phyloP scores from a whole-genome alignment of 192 early-diverging fungal genomes.

The Gigaspora rosea region DNA sequence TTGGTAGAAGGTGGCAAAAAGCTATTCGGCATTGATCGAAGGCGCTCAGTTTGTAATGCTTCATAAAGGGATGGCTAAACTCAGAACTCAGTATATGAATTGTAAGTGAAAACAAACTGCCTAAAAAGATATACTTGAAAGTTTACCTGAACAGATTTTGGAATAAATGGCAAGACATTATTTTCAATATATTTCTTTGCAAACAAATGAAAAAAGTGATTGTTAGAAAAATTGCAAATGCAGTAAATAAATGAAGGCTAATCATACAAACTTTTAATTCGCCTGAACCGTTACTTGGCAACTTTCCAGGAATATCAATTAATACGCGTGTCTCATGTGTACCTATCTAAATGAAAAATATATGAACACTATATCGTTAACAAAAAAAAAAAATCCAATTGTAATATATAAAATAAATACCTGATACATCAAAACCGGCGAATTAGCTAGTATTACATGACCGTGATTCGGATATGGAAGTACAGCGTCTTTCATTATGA shows the following conservation, averaged over 20 bases:
- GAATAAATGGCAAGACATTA: conserved; percentile 70
- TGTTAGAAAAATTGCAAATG: background rate
- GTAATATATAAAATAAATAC: background rate
- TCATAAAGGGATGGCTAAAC: conserved; percentile 47
- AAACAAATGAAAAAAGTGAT: background rate
- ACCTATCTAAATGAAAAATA: conserved; percentile 57
- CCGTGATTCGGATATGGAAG: conserved; percentile 87
- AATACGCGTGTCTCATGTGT: conserved; percentile 85
- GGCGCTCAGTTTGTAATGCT: conserved; percentile 69
- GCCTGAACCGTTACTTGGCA: conserved; percentile 70
- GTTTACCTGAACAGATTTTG: conserved; percentile 55
- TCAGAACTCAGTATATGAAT: background rate
- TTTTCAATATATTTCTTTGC: conserved; percentile 60
- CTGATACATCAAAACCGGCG: conserved; percentile 90
- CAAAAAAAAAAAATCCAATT: background rate
- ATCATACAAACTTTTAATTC: conserved; percentile 48
- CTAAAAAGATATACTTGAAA: background rate
- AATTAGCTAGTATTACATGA: conserved; percentile 86
- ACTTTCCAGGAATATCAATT: conserved; percentile 88
- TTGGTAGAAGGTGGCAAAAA: conserved; percentile 87
- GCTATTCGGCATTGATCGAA: conserved; percentile 88
- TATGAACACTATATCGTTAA: background rate
- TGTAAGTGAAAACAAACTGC: background rate
- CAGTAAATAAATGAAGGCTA: conserved; percentile 27
- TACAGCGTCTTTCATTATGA: conserved; percentile 67